phyloP scores from a whole-genome alignment of 2,329 filamentous ascomycete species.

The Canariomyces notabilis region DNA sequence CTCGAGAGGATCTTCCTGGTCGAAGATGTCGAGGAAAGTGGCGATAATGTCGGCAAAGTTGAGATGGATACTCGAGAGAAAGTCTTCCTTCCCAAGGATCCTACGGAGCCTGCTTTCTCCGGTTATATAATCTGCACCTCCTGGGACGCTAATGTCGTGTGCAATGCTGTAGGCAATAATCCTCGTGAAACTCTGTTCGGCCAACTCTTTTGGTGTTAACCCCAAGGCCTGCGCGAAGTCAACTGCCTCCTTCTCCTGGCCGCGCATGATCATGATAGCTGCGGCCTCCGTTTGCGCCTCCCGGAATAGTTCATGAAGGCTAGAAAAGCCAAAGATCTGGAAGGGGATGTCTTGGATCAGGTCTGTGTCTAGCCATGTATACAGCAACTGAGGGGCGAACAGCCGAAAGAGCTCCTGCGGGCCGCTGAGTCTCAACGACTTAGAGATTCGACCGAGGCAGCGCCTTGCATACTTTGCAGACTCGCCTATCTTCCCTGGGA shows the following conservation, averaged over 20 bases:
- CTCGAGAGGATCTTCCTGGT: conserved; percentile 71
- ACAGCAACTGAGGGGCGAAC: conserved; percentile 84
- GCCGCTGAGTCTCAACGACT: conserved; percentile 57
- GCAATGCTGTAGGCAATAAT: conserved; percentile 79
- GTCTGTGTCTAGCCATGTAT: conserved; percentile 76
- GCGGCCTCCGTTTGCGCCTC: conserved; percentile 72
- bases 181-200: conserved; percentile 68
- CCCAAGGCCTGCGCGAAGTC: conserved; percentile 56
- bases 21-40: conserved; percentile 69
- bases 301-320: conserved; percentile 61
- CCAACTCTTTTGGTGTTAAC: conserved; percentile 49
- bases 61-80: conserved; percentile 56
- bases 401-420: conserved; percentile 70
- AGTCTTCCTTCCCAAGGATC: conserved; percentile 61
- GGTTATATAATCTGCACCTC: conserved; percentile 40
- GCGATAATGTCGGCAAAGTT: conserved; percentile 75
- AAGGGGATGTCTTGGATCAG: conserved; percentile 71
- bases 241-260: conserved; percentile 58
- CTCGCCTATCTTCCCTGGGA: conserved; percentile 64
- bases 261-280: conserved; percentile 78
- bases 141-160: conserved; percentile 56
- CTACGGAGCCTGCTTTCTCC: conserved; percentile 65
- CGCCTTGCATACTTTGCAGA: conserved; percentile 66
- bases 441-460: conserved; percentile 64
- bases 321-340: conserved; percentile 74